phyloP scores from a whole-genome alignment of 352 stramenopile species.

The Phytophthora constricta region DNA sequence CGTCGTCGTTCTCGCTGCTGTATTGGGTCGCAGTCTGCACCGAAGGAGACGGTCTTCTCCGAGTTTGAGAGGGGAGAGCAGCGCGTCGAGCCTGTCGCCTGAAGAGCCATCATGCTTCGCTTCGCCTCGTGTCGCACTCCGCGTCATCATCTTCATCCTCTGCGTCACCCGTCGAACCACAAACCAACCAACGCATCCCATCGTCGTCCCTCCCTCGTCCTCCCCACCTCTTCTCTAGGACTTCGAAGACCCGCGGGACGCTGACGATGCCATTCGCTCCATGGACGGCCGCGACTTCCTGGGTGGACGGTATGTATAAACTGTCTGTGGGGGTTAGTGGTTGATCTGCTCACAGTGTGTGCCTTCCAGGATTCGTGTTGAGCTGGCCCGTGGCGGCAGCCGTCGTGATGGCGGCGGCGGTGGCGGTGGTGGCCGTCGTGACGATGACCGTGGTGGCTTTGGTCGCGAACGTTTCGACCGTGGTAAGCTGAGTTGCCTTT shows the following conservation, averaged over 20 bases:
- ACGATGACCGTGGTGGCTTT: slow-evolving; percentile 31
- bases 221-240: slow-evolving; percentile 76
- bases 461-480: slow-evolving; percentile 67
- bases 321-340: slow-evolving; percentile 3
- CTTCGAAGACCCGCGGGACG: slow-evolving; percentile 89
- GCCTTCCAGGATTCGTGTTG: slow-evolving; percentile 71
- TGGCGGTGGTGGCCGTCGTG: slow-evolving; percentile 30
- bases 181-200: slow-evolving; percentile 56
- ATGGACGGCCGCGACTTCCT: slow-evolving; percentile 90
- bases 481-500: slow-evolving; percentile 40
- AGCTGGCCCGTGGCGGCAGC: slow-evolving; percentile 78
- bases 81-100: slow-evolving; percentile 6
- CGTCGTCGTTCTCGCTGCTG: too few relatives aligned
- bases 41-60: neutral
- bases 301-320: slow-evolving; percentile 64
- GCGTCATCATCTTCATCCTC: slow-evolving; percentile 25
- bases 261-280: slow-evolving; percentile 85
- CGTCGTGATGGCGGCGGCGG: slow-evolving; percentile 59
- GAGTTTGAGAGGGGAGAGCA: slow-evolving; percentile 28
- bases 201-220: slow-evolving; percentile 55
- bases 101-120: slow-evolving; percentile 49
- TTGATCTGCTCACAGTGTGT: slow-evolving; percentile 11
- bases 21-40: too few relatives aligned
- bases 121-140: slow-evolving; percentile 16
- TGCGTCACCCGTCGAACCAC: slow-evolving; percentile 34